These are phyloP conservation scores for Macrocybe gigantea DNA, from an alignment of 768 basidiomycete species.

Conservation along the genomic window DNA sequence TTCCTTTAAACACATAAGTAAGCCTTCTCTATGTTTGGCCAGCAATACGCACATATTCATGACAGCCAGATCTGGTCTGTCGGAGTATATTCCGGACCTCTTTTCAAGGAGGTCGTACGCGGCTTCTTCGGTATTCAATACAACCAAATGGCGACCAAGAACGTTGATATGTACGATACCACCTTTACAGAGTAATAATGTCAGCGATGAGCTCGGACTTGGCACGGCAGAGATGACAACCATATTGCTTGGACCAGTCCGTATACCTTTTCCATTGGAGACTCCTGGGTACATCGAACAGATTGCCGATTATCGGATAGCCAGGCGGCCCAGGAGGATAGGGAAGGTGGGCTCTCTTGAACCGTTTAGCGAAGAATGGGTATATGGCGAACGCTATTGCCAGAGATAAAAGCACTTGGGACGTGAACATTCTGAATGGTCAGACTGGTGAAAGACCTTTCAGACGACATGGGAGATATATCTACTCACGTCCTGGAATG, in stretches of 20 bases:
- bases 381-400: no score
- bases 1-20: background rate
- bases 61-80: constrained; percentile 6
- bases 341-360: constrained; percentile 1
- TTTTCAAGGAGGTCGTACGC: constrained; percentile 11
- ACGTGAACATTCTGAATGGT: no score
- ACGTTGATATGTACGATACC: constrained; percentile 11
- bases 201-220: background rate
- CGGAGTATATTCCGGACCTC: constrained; percentile 10
- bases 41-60: constrained; percentile 5
- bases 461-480: no score
- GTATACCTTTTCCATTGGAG: constrained; percentile 15
- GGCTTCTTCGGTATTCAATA: constrained; percentile 9
- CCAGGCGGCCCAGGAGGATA: constrained; percentile 10
- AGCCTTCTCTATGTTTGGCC: background rate
- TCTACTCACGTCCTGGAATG: no score
- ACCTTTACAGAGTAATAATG: background rate
- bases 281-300: constrained; percentile 13
- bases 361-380: no score
- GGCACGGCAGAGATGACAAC: background rate
- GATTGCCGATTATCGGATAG: constrained; percentile 19
- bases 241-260: constrained; percentile 10
- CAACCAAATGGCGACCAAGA: constrained; percentile 8
- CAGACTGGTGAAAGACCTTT: no score
- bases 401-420: no score